phyloP scores from a whole-genome alignment of 2,329 filamentous ascomycete species.

The Colletotrichum agaves region DNA sequence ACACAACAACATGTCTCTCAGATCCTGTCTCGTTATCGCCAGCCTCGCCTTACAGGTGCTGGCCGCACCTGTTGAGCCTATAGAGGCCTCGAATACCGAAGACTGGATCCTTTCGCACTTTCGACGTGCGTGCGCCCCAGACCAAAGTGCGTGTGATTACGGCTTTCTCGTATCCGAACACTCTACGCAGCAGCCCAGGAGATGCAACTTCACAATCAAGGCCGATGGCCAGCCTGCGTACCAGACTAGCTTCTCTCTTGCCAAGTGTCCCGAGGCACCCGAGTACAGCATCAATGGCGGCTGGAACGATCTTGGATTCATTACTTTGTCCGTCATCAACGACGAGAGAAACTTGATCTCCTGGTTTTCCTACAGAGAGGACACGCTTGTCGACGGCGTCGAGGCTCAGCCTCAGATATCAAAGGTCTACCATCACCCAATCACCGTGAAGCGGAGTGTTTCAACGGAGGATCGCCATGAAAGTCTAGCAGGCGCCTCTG shows the following conservation, averaged over 20 bases:
- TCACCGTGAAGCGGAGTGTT: background rate
- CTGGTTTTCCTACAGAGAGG: constrained; percentile 22
- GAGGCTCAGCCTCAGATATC: background rate
- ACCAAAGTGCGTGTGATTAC: constrained; percentile 24
- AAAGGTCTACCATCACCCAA: background rate
- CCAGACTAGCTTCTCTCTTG: constrained; percentile 5
- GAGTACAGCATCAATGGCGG: constrained; percentile 26
- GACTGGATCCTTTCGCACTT: constrained; percentile 27
- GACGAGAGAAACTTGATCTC: background rate
- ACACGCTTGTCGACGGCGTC: background rate
- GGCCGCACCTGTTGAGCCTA: background rate
- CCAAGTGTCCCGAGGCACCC: background rate
- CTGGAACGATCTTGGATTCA: constrained; percentile 18
- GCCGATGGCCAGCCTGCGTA: background rate
- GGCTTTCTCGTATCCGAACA: constrained; percentile 22
- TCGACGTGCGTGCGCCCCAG: background rate
- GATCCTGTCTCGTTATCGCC: too few species aligned
- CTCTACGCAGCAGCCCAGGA: background rate
- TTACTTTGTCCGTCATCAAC: constrained; percentile 6
- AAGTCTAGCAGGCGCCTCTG: constrained; percentile 10
- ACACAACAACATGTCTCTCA: too few species aligned
- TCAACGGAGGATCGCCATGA: background rate
- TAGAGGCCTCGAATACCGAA: background rate
- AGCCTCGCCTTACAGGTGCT: fast-evolving
- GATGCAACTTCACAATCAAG: constrained; percentile 19